Conservation (phyloP, 1,284 basidiomycete species). For the Heterobasidion annosum region DNA sequence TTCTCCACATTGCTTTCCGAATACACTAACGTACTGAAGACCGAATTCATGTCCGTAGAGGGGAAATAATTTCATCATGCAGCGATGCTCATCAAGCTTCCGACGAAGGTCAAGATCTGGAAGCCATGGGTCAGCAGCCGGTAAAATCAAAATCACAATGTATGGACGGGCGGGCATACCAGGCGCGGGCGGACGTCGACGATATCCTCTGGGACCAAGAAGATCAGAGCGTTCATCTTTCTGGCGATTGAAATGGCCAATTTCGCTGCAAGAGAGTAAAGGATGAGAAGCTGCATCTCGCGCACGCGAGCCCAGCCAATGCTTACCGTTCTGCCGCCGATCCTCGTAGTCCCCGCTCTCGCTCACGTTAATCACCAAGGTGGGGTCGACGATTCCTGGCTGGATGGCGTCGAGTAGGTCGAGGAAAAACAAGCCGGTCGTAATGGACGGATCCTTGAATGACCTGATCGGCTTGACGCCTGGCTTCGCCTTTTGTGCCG, state of each 20-base stretch:
- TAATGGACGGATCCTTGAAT: conserved; percentile 92
- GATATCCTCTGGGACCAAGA: conserved; percentile 95
- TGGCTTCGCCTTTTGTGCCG: conserved; percentile 66
- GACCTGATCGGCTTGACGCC: conserved; percentile 72
- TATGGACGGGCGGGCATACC: conserved; percentile 34
- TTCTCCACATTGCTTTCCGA: neutral
- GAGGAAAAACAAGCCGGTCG: conserved; percentile 89
- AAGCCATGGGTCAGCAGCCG: neutral
- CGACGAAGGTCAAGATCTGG: conserved; percentile 66
- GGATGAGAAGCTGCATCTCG: conserved; percentile 1
- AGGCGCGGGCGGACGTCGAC: conserved; percentile 81
- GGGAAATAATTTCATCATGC: conserved; percentile 1
- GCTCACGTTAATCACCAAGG: conserved; percentile 59
- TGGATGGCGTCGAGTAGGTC: conserved; percentile 87
- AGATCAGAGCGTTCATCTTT: conserved; percentile 96
- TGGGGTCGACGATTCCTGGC: conserved; percentile 93
- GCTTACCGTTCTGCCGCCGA: conserved; percentile 82
- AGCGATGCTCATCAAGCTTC: conserved; percentile 53
- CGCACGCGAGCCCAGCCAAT: neutral
- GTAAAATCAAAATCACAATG: neutral
- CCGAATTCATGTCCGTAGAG: neutral
- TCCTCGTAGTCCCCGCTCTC: conserved; percentile 80
- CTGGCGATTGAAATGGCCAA: conserved; percentile 95
- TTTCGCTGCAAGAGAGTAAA: conserved; percentile 55
- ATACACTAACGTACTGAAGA: neutral